Base-by-base conservation (phyloP, 129 eudicot species). In the Silybum marianum region DNA sequence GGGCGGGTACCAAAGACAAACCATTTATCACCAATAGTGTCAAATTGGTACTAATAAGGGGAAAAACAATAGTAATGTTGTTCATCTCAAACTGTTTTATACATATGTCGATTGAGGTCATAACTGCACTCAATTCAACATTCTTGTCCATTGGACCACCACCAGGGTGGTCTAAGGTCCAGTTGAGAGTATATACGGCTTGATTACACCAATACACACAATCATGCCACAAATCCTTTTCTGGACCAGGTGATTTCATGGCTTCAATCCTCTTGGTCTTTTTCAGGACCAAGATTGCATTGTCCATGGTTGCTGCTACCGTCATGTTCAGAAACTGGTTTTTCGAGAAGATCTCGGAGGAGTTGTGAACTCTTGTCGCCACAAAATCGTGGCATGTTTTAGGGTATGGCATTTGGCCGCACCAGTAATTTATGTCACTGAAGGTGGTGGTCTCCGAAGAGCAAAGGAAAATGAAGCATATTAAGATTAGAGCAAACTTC, bases 321-420 rank as follows among this genome's bases (percentile, higher is more conserved):
- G 26, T 22, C 51, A 19, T 36, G 76, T 72, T 16, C 18, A 46
- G 60, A 38, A 72, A 72, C 60, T 72, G 76, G 60, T 3, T 14
- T 38, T 51, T 38, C 2, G 60, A 72, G 40, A 72, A 3, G 28
- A 5, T 25, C 7, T 44, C 16, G 2, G 30, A 26, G 30, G 30
- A 26, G 30, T 44, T 44, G 12, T 44, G 51, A 44, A 44, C 51
- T 44, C 51, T 44, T 2, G 12, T 10, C 0, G 51, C 51, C 51
- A 44, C 51, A 44, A 44, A 44, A 44, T 44, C 14, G 13, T 44
- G 51, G 72, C 85, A 82, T 51, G 81, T 76, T 69, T 82, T 40
- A 72, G 70, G 13, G 67, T 82, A 44, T 36, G 81, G 77, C 48
- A 81, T 76, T 36, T 82, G 77, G 75, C 66, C 38, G 85, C 85